Evolutionary conservation across 164 flowering plant genomes (phyloP), one percentile per base, ranked within the genome.

Genomic region (Vitis labrusca): DNA sequence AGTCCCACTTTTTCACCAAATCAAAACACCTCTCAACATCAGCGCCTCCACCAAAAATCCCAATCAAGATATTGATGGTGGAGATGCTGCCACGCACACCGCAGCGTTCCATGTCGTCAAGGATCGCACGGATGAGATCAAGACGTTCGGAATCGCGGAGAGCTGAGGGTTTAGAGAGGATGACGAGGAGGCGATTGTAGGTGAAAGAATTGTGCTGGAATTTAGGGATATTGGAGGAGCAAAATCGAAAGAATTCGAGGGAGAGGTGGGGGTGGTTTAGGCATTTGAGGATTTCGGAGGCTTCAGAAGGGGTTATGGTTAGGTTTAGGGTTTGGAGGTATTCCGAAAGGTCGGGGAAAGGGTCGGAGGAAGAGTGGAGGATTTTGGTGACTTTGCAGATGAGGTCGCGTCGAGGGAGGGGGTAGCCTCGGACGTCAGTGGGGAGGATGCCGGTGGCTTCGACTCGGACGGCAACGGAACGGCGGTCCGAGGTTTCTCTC

Each of bases 361-460:
- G 85, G 70, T 84, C 83, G 82, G 61, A 50, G 52, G 50, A 47
- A 15, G 71, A 73, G 5, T 37, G 80, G 77, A 95, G 85, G 82
- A 93, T 81, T 14, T 80, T 76, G 67, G 86, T 66, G 61, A 82
- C 79, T 62, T 81, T 79, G 82, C 98, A 93, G 76, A 95, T 80
- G 61, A 95, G 87, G 79, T 88, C 85, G 27, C 84, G 93, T 72
- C 99, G 96, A 12, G 94, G 99, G 63, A 92, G 82, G 19, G 85
- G 72, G 78, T 90, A 87, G 78, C 98, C 99, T 30, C 88, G 83
- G 23, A 71, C 3, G 78, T 92, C 96, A 74, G 76, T 52, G 50
- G 76, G 77, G 57, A 79, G 60, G 73, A 57, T 7, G 85, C 88
- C 0, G 66, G 71, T 0, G 51, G 85, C 2, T 7, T 73, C 74